phyloP scores from a whole-genome alignment of 164 flowering plant genomes.

The Amborella trichopoda region DNA sequence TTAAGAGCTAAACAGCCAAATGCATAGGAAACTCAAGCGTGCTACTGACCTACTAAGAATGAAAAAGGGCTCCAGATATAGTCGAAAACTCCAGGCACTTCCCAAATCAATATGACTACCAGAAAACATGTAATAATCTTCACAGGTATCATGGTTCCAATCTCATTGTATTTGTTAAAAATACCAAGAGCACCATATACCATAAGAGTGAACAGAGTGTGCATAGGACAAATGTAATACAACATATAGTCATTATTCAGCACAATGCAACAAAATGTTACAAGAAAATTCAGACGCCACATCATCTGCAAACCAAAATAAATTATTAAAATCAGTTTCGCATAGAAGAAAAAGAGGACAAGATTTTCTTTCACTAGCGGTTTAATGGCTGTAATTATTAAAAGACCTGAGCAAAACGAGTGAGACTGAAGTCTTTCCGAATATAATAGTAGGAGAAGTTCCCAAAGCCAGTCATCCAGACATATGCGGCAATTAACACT shows the following conservation, averaged over 20 bases:
- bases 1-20: too few species aligned
- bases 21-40: too few species aligned
- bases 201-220: constrained; percentile 92
- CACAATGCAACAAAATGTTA: constrained; percentile 76
- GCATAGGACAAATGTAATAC: constrained; percentile 98
- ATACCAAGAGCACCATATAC: constrained; percentile 94
- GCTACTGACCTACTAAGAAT: constrained; percentile 79
- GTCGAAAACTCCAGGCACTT: constrained; percentile 86
- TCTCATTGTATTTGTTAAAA: constrained; percentile 75
- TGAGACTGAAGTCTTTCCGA: constrained; percentile 82
- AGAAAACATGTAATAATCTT: constrained; percentile 69
- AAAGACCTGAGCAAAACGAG: constrained; percentile 85
- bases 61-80: constrained; percentile 72
- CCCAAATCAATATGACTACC: constrained; percentile 90
- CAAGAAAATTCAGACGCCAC: constrained; percentile 99
- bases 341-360: too few species aligned
- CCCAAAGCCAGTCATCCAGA: constrained; percentile 99
- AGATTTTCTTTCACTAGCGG: too few species aligned
- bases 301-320: constrained; percentile 71
- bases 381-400: too few species aligned
- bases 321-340: too few species aligned
- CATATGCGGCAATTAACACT: constrained; percentile 95
- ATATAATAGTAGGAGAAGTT: constrained; percentile 96
- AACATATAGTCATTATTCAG: constrained; percentile 89
- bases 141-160: constrained; percentile 68